Evolutionary conservation across 1,284 basidiomycete species (phyloP).

Genomic region (Baeospora myosura): DNA sequence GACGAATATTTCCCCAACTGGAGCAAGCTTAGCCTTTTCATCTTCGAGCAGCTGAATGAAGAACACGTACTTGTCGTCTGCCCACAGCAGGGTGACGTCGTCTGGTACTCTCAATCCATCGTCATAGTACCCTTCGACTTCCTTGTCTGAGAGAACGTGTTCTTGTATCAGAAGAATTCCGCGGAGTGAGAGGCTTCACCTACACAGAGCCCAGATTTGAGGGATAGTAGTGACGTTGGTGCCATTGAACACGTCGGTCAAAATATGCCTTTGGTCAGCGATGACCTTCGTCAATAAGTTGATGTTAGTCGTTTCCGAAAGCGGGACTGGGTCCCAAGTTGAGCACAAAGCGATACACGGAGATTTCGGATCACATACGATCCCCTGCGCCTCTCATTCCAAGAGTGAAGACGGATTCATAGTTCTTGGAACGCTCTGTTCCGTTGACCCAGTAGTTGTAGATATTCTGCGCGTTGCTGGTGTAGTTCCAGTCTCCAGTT

Average conservation of each 20-base stretch:
- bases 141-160: constrained; percentile 36
- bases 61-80: constrained; percentile 40
- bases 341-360: background rate
- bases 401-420: constrained; percentile 55
- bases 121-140: constrained; percentile 64
- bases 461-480: constrained; percentile 42
- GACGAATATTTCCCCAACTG: constrained; percentile 56
- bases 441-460: constrained; percentile 55
- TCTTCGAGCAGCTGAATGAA: background rate
- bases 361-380: constrained; percentile 34
- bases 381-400: constrained; percentile 64
- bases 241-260: constrained; percentile 47
- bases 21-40: background rate
- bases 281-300: constrained; percentile 49
- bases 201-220: constrained; percentile 61
- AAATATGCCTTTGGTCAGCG: constrained; percentile 53
- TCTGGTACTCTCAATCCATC: constrained; percentile 50
- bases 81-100: constrained; percentile 52
- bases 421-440: constrained; percentile 46
- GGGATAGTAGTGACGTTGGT: constrained; percentile 45
- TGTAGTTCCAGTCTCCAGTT: constrained; percentile 56
- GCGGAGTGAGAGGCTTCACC: constrained; percentile 16
- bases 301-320: constrained; percentile 43
- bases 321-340: constrained; percentile 33
- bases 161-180: background rate